A percentile compares a stretch with the other conserved stretches of the same genome.
Conservation (phyloP, 495 filamentous ascomycete species). For the Penicillium daleae region DNA sequence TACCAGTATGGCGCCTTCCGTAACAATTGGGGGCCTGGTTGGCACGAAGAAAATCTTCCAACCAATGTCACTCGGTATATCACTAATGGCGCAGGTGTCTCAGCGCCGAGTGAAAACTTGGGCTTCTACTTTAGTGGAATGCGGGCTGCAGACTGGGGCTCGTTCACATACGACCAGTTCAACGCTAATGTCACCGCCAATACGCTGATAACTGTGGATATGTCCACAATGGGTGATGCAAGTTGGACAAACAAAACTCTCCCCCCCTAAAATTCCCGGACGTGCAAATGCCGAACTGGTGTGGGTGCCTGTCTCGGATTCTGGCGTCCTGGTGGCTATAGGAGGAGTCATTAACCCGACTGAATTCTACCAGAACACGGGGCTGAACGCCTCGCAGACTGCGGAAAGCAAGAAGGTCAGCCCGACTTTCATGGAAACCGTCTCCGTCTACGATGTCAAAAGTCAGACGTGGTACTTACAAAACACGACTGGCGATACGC, state of each 20-base stretch:
- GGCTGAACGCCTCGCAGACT: slow-evolving; percentile 37
- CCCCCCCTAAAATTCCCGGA: slow-evolving; percentile 49
- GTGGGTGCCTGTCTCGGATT: slow-evolving; percentile 68
- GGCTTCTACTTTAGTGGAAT: slow-evolving; percentile 74
- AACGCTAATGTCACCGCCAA: slow-evolving; percentile 34
- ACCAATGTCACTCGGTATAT: slow-evolving; percentile 61
- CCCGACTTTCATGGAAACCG: slow-evolving; percentile 63
- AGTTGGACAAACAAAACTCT: slow-evolving; percentile 62
- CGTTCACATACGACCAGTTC: slow-evolving; percentile 45
- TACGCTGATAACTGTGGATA: slow-evolving; percentile 64
- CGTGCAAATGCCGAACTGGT: slow-evolving; percentile 67
- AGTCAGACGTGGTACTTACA: slow-evolving; percentile 56
- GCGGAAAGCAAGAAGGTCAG: slow-evolving; percentile 54
- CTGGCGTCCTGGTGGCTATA: slow-evolving; percentile 66
- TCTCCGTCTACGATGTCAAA: slow-evolving; percentile 75
- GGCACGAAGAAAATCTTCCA: slow-evolving; percentile 41
- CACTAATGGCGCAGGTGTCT: slow-evolving; percentile 64
- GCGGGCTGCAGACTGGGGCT: slow-evolving; percentile 48
- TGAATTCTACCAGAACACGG: slow-evolving; percentile 26
- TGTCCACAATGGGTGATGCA: slow-evolving; percentile 51
- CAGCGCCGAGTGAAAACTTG: slow-evolving; percentile 70
- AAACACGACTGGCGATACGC: slow-evolving; percentile 57
- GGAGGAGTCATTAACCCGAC: slow-evolving; percentile 66
- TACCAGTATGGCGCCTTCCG: slow-evolving; percentile 52
- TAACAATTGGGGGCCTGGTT: slow-evolving; percentile 44